phyloP scores from a whole-genome alignment of 1,284 basidiomycete genomes.

The Meripilus lineatus region DNA sequence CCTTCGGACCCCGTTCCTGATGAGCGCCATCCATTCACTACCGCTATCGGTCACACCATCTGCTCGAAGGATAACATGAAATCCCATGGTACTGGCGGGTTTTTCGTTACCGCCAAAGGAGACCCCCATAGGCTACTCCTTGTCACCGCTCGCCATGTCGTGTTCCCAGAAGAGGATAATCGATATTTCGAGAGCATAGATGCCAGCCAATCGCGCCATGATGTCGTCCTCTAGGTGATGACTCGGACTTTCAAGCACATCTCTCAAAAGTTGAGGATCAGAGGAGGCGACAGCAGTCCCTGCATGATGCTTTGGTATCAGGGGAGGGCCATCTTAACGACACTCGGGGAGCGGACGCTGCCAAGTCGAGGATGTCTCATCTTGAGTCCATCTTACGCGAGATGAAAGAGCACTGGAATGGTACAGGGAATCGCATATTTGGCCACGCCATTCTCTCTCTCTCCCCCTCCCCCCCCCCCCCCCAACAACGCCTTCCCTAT shows the following conservation, averaged over 20 bases:
- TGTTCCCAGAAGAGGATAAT: neutral
- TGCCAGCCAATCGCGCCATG: neutral
- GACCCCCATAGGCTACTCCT: conserved; percentile 2
- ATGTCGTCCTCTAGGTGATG: neutral
- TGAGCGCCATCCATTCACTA: neutral
- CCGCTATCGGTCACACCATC: neutral
- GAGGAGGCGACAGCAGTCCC: too few relatives aligned
- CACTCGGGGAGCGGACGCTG: neutral
- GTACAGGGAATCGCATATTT: conserved; percentile 17
- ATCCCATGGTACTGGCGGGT: neutral
- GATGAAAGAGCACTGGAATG: conserved; percentile 15
- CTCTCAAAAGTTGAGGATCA: neutral
- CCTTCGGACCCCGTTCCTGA: neutral
- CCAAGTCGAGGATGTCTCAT: neutral
- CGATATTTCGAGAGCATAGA: neutral
- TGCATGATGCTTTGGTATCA: neutral
- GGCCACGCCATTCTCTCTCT: conserved; percentile 25
- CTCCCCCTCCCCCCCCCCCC: too few relatives aligned
- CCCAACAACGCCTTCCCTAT: too few relatives aligned
- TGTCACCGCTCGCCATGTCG: conserved; percentile 5
- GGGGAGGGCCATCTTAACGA: too few relatives aligned
- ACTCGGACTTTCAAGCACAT: neutral
- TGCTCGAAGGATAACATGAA: neutral
- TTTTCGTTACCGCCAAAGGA: neutral
- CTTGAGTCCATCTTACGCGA: neutral